A percentile compares a stretch with the other conserved stretches of the same genome.
Evolutionary conservation across 139 green algal species (phyloP).

Genomic region (Dunaliella primolecta): DNA sequence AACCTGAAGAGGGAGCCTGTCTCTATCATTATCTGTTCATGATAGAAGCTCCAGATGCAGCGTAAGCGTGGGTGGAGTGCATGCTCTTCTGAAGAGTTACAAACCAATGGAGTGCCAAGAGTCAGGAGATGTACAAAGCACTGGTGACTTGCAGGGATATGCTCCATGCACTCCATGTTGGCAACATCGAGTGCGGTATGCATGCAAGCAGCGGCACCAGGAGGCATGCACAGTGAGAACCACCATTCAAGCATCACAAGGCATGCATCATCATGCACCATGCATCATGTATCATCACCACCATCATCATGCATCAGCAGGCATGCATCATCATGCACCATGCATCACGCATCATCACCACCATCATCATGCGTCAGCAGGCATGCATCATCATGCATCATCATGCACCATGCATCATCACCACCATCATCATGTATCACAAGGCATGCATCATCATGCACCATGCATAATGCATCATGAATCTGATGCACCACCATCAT

Average conservation of each 20-base stretch:
- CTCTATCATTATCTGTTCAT: too few relatives aligned
- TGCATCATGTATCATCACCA: neutral
- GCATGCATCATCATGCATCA: neutral
- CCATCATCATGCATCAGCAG: neutral
- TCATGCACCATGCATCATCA: neutral
- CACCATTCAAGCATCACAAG: neutral
- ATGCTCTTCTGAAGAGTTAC: too few relatives aligned
- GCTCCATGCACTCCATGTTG: too few relatives aligned
- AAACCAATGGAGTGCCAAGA: too few relatives aligned
- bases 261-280: neutral
- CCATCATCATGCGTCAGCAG: neutral
- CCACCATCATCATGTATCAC: neutral
- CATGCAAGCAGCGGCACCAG: too few relatives aligned
- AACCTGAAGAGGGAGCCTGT: too few relatives aligned
- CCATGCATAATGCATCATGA: neutral
- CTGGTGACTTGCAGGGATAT: too few relatives aligned
- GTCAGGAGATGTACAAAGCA: too few relatives aligned
- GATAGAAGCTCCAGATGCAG: neutral
- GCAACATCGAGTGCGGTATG: too few relatives aligned
- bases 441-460: neutral
- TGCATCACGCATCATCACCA: neutral
- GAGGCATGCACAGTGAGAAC: too few relatives aligned
- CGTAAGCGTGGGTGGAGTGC: neutral
- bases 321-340: neutral
- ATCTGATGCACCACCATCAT: neutral